Percentiles rank a stretch among this genome's conserved stretches.
These are phyloP conservation scores for Colletotrichum nymphaeae DNA, from an alignment of 2,329 filamentous ascomycete species.

Conservation along the genomic window DNA sequence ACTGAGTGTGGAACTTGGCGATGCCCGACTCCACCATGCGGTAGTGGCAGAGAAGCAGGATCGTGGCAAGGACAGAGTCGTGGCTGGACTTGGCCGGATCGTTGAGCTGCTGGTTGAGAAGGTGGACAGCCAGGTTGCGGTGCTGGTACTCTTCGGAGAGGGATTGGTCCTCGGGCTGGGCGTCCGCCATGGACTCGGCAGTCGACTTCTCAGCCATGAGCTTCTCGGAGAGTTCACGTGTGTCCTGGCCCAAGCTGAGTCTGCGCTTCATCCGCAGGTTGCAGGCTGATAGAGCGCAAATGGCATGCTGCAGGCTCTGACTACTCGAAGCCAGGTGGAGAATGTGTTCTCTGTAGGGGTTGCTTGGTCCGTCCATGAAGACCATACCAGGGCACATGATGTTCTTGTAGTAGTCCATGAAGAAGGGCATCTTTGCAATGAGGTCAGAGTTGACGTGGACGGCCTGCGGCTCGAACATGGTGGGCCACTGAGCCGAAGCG, in stretches of 20 bases:
- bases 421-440: constrained; percentile 83
- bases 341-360: constrained; percentile 88
- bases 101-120: constrained; percentile 86
- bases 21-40: constrained; percentile 94
- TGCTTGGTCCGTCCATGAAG: constrained; percentile 85
- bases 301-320: constrained; percentile 89
- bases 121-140: constrained; percentile 79
- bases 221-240: constrained; percentile 62
- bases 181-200: constrained; percentile 57
- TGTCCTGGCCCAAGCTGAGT: constrained; percentile 69
- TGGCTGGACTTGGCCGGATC: constrained; percentile 80
- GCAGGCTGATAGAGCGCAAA: constrained; percentile 89
- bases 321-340: constrained; percentile 81
- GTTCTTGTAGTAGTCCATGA: constrained; percentile 94
- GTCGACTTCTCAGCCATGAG: constrained; percentile 57
- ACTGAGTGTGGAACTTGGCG: constrained; percentile 92
- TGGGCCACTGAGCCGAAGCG: constrained; percentile 60
- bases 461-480: constrained; percentile 56
- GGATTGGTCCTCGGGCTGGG: constrained; percentile 70
- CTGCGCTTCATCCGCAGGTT: constrained; percentile 88
- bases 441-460: constrained; percentile 70
- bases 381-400: constrained; percentile 93
- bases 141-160: constrained; percentile 88
- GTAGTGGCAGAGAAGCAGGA: constrained; percentile 90
- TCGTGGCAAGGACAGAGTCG: constrained; percentile 88